These are phyloP conservation scores for Stagonosporopsis vannaccii DNA, from an alignment of 2,329 filamentous ascomycete species.

Conservation along the genomic window DNA sequence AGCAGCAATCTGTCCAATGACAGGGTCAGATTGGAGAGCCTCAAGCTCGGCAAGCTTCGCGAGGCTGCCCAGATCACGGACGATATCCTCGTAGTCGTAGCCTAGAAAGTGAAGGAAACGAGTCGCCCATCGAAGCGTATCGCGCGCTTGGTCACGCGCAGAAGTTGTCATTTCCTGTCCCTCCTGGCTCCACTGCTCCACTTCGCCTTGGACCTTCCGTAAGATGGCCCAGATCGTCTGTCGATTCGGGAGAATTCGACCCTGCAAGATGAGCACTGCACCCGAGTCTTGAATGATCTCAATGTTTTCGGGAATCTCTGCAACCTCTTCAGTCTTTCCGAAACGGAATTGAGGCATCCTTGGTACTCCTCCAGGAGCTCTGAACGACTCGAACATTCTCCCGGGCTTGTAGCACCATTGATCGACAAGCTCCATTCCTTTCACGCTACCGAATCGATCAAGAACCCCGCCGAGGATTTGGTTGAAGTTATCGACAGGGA, in stretches of 20 bases:
- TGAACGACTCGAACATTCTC: constrained; percentile 32
- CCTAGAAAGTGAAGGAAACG: constrained; percentile 42
- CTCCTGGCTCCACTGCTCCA: constrained; percentile 26
- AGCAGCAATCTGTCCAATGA: constrained; percentile 19
- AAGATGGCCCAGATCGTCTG: constrained; percentile 45
- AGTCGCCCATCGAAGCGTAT: constrained; percentile 44
- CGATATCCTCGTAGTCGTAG: constrained; percentile 43
- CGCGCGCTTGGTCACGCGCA: constrained; percentile 30
- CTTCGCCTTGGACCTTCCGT: constrained; percentile 44
- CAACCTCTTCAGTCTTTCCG: constrained; percentile 33
- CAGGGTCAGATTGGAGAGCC: constrained; percentile 26
- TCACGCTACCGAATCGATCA: constrained; percentile 55
- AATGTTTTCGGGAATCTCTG: constrained; percentile 38
- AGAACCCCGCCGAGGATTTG: constrained; percentile 62
- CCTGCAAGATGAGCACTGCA: constrained; percentile 36
- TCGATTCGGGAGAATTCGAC: constrained; percentile 40
- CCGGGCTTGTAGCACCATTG: constrained; percentile 51
- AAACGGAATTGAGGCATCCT: constrained; percentile 39
- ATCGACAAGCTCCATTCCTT: constrained; percentile 58
- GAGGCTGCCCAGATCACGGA: constrained; percentile 41
- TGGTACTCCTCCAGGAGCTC: constrained; percentile 44
- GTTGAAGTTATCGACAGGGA: constrained; percentile 57
- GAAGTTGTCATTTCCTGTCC: constrained; percentile 21
- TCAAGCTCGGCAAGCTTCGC: constrained; percentile 42
- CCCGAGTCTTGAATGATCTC: constrained; percentile 39